Conservation (phyloP, 345 rosid genomes). For the Salix brachista region DNA sequence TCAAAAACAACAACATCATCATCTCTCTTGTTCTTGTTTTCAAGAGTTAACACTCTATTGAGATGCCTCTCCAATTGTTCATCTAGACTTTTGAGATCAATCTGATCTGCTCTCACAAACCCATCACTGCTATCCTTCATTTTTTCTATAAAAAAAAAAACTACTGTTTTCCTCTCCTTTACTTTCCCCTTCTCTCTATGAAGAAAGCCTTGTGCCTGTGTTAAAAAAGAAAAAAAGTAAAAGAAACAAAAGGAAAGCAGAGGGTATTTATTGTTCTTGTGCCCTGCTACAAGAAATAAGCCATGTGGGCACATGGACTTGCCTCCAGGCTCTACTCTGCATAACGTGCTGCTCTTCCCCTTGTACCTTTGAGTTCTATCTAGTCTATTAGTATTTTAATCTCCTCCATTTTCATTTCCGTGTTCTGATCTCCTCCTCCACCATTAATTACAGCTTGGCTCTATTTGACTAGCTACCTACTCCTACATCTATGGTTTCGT, state of each 20-base stretch:
- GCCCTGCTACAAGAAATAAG: not conserved
- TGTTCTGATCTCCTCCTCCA: not conserved
- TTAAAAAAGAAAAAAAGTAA: not conserved
- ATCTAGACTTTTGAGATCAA: constrained; percentile 92
- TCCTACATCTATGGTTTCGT: not conserved
- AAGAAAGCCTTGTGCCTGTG: not conserved
- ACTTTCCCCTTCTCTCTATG: not conserved
- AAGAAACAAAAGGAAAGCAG: not conserved
- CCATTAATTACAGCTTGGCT: not conserved
- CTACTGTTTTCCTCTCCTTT: not conserved
- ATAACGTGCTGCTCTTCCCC: constrained; percentile 6
- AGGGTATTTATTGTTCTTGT: not conserved
- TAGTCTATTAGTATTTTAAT: not conserved
- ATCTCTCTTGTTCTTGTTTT: constrained; percentile 45
- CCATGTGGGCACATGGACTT: constrained; percentile 28
- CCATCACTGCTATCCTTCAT: constrained; percentile 77
- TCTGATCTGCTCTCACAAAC: constrained; percentile 93
- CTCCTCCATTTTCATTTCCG: not conserved
- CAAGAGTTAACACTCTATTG: constrained; percentile 62
- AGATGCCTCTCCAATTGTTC: constrained; percentile 90
- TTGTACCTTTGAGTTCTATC: not conserved
- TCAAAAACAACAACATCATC: constrained; percentile 15
- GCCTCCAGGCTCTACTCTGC: constrained; percentile 11
- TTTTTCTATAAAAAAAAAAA: not conserved
- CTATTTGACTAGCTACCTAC: not conserved